Percentiles rank a stretch among this genome's conserved stretches.
These are phyloP conservation scores for Colletotrichum lini DNA, from an alignment of 2,329 filamentous ascomycete genomes.

Conservation along the genomic window DNA sequence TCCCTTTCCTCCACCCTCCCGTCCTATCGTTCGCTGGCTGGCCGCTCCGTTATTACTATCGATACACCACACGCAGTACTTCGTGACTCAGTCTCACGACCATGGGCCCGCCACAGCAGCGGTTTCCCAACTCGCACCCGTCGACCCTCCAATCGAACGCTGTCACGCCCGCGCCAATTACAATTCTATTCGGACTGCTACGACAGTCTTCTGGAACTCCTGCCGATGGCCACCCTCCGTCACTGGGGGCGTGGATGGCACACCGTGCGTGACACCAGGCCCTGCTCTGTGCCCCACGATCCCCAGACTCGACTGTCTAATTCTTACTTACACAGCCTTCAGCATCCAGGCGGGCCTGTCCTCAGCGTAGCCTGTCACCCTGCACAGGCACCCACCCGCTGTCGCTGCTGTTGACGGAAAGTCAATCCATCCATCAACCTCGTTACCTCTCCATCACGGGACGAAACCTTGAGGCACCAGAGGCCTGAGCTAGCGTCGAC, in stretches of 20 bases:
- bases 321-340: conserved; percentile 25
- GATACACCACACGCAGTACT: neutral
- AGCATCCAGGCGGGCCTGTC: conserved; percentile 5
- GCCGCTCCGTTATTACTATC: conserved; percentile 22
- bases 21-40: conserved; percentile 23
- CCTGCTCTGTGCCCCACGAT: conserved; percentile 29
- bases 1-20: neutral
- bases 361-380: neutral
- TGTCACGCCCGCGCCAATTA: conserved; percentile 23
- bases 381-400: neutral
- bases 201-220: conserved; percentile 9
- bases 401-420: conserved; percentile 16
- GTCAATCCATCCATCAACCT: conserved; percentile 19
- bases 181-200: conserved; percentile 12
- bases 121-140: neutral
- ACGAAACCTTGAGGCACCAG: conserved; percentile 29
- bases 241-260: conserved; percentile 30
- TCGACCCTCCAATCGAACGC: conserved; percentile 16
- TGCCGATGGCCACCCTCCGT: conserved; percentile 15
- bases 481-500: neutral
- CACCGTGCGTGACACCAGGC: conserved; percentile 24
- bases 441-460: conserved; percentile 20
- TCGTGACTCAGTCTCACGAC: conserved; percentile 32
- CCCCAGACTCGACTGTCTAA: conserved; percentile 20
- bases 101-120: conserved; percentile 1